phyloP scores from a whole-genome alignment of 1,139 yeast species.

The Spathaspora sp. region DNA sequence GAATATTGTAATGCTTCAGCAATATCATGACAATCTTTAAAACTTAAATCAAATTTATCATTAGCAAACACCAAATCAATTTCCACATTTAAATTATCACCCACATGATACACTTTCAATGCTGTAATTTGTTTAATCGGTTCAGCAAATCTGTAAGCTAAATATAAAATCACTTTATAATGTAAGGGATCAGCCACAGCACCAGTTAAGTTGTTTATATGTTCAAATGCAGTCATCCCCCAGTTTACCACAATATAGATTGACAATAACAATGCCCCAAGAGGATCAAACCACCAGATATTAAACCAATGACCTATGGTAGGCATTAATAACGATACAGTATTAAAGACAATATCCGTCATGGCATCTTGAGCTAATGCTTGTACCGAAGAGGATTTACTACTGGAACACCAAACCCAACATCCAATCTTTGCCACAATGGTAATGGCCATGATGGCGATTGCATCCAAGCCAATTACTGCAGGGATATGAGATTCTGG shows the following conservation, averaged over 20 bases:
- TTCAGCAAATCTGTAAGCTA: conserved; percentile 70
- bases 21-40: conserved; percentile 74
- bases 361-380: conserved; percentile 82
- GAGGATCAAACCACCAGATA: conserved; percentile 69
- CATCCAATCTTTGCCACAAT: conserved; percentile 60
- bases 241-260: conserved; percentile 64
- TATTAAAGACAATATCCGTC: conserved; percentile 72
- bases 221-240: conserved; percentile 65
- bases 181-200: conserved; percentile 65
- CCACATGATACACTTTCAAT: conserved; percentile 73
- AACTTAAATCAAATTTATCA: conserved; percentile 40
- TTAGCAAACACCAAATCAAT: conserved; percentile 67
- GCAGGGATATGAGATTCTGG: conserved; percentile 39
- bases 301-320: conserved; percentile 50
- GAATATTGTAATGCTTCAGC: conserved; percentile 84
- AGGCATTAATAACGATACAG: conserved; percentile 72
- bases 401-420: conserved; percentile 64
- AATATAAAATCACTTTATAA: conserved; percentile 63
- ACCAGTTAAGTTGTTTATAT: conserved; percentile 73
- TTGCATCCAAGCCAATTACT: conserved; percentile 52
- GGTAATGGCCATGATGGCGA: conserved; percentile 61
- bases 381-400: conserved; percentile 67
- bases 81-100: conserved; percentile 75
- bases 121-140: conserved; percentile 65
- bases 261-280: conserved; percentile 67